These are phyloP conservation scores for Umbelopsis isabellina DNA, from an alignment of 192 early-diverging fungal species.

Conservation along the genomic window DNA sequence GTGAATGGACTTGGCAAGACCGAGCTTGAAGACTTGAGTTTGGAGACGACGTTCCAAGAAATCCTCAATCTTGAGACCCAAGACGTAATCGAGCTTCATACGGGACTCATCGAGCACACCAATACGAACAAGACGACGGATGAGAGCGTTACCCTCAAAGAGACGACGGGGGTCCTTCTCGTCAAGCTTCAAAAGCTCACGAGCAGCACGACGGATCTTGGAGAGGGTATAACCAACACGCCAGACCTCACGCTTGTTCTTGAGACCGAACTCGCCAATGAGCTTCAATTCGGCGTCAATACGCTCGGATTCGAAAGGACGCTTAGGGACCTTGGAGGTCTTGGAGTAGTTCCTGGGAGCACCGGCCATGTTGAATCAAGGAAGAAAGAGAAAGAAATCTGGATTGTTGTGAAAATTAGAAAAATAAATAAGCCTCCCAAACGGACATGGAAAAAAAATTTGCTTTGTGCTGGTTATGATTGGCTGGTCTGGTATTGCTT, in stretches of 20 bases:
- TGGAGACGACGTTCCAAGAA: slow-evolving; percentile 98
- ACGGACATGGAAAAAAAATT: slow-evolving; percentile 17
- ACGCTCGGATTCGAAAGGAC: slow-evolving; percentile 97
- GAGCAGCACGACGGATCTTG: slow-evolving; percentile 99
- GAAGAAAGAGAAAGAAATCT: slow-evolving; percentile 27
- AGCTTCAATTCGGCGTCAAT: slow-evolving; percentile 95
- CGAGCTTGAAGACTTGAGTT: slow-evolving; percentile 98
- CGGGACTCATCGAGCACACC: slow-evolving; percentile 97
- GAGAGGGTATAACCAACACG: slow-evolving; percentile 93
- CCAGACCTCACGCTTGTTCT: slow-evolving; percentile 99
- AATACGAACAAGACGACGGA: slow-evolving; percentile 96
- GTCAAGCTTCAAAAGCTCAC: slow-evolving; percentile 96
- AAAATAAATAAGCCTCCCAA: slow-evolving; percentile 19
- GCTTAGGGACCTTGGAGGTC: slow-evolving; percentile 95
- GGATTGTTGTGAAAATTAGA: slow-evolving; percentile 17
- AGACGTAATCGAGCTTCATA: slow-evolving; percentile 98
- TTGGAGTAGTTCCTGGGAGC: slow-evolving; percentile 58
- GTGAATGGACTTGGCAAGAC: slow-evolving; percentile 97
- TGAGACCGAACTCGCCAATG: slow-evolving; percentile 96
- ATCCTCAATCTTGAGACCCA: slow-evolving; percentile 96
- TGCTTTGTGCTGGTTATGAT: not conserved
- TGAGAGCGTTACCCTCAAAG: slow-evolving; percentile 98
- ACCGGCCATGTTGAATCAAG: slow-evolving; percentile 32
- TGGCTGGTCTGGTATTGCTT: not conserved
- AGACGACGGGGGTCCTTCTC: slow-evolving; percentile 95